phyloP scores from a whole-genome alignment of 192 early-diverging fungal genomes.

The Spizellomyces punctatus region DNA sequence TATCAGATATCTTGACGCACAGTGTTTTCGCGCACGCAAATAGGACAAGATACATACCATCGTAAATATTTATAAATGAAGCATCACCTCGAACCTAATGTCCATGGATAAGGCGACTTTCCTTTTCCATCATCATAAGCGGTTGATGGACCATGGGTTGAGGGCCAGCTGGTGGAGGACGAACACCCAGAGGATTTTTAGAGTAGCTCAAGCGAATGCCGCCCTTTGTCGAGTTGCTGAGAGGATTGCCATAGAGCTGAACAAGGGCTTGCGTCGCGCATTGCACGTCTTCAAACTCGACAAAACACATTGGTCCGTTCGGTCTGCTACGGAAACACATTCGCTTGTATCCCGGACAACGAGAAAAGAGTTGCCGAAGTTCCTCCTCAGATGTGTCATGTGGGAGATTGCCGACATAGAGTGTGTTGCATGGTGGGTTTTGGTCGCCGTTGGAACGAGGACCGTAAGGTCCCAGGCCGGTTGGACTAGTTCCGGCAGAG shows the following conservation, averaged over 20 bases:
- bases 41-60: no score
- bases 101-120: conserved; percentile 29
- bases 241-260: conserved; percentile 81
- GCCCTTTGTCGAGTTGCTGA: conserved; percentile 85
- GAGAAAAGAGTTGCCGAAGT: conserved; percentile 76
- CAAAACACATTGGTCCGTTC: conserved; percentile 99
- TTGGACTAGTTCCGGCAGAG: conserved; percentile 29
- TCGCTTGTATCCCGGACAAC: conserved; percentile 86
- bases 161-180: conserved; percentile 35
- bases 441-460: conserved; percentile 68
- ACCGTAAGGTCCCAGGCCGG: conserved; percentile 7
- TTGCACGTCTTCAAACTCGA: conserved; percentile 95
- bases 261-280: conserved; percentile 88
- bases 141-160: conserved; percentile 6
- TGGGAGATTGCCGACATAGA: conserved; percentile 98
- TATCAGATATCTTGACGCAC: no score
- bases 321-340: conserved; percentile 85
- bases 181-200: conserved; percentile 95
- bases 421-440: conserved; percentile 98
- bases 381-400: conserved; percentile 88
- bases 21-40: no score
- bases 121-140: conserved; percentile 19
- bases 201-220: conserved; percentile 95
- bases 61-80: no score
- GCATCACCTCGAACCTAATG: neutral